Evolutionary conservation across 2,329 filamentous ascomycete genomes (phyloP).

Genomic region (Diaporthe humulicola): DNA sequence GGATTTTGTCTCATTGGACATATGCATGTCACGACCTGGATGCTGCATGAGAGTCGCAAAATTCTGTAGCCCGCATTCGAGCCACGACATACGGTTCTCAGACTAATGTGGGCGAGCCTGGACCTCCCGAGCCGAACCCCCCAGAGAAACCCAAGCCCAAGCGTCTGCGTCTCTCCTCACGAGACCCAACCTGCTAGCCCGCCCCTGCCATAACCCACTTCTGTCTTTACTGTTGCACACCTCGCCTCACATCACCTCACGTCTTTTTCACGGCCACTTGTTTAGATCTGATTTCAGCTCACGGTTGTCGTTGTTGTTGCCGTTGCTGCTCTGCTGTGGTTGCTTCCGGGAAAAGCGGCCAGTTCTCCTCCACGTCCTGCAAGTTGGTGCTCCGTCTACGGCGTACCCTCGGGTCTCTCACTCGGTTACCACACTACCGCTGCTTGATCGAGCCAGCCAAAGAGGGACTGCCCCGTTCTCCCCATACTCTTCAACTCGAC

Average conservation of each 20-base stretch:
- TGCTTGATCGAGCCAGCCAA: constrained; percentile 17
- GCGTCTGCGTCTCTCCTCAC: constrained; percentile 32
- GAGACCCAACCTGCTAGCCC: constrained; percentile 21
- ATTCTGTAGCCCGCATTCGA: constrained; percentile 53
- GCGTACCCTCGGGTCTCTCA: not conserved
- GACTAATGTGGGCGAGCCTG: constrained; percentile 51
- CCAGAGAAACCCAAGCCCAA: constrained; percentile 29
- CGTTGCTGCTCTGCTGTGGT: not conserved
- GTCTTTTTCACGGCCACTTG: constrained; percentile 21
- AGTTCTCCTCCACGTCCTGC: not conserved
- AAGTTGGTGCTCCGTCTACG: constrained; percentile 11
- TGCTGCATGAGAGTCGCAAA: constrained; percentile 40
- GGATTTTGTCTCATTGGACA: constrained; percentile 36
- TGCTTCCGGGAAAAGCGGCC: not conserved
- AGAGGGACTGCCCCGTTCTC: constrained; percentile 17
- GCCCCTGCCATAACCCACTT: constrained; percentile 25
- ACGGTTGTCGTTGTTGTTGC: constrained; percentile 1
- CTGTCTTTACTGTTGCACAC: constrained; percentile 36
- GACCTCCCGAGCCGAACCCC: constrained; percentile 39
- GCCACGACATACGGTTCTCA: constrained; percentile 54
- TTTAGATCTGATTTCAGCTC: not conserved
- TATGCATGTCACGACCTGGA: constrained; percentile 39
- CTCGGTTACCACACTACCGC: constrained; percentile 15
- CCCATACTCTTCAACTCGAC: constrained; percentile 28
- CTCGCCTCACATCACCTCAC: constrained; percentile 22